Base-by-base conservation (phyloP, 148 eudicot genomes). In the Rheum nobile region DNA sequence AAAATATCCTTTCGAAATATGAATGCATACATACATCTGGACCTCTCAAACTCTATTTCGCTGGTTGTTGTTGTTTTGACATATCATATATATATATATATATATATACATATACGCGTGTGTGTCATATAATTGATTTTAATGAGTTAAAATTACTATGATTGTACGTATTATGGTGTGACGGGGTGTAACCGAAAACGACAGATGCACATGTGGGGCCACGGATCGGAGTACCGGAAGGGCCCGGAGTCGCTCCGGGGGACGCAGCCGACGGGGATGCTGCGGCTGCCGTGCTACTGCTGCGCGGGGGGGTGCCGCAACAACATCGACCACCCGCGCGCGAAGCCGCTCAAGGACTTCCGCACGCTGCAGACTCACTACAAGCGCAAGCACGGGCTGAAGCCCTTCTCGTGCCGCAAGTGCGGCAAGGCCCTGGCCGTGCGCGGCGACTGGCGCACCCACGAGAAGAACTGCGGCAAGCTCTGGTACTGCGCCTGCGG, bases 161-260 rank as follows among this genome's bases (percentile, higher is more conserved):
- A n/a, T n/a, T n/a, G n/a, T n/a, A n/a, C n/a, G n/a, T n/a, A n/a
- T n/a, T n/a, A n/a, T n/a, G n/a, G n/a, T n/a, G n/a, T n/a, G n/a
- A n/a, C n/a, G n/a, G n/a, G n/a, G n/a, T n/a, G n/a, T n/a, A 35
- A 35, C 4, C 4, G 37, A 35, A 8, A 6, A 8, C 7, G 77
- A 50, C 59, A 87, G 90, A 87, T 87, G 90, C 90, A 87, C 72
- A 87, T 87, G 90, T 87, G 90, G 90, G 90, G 90, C 65, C 91
- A 87, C 75, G 91, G 91, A 38, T 87, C 91, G 16, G 88, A 87
- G 38, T 87, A 87, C 52, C 76, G 91, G 68, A 83, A 80, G 71
- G 90, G 90, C 7, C 90, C 90, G 0, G 90, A 87, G 77, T 87
- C 90, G 19, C 79, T 87, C 8, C 78, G 88, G 16, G 91, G 91